Percentiles rank a stretch among this genome's conserved stretches.
Conservation (phyloP, 2,329 filamentous ascomycete genomes). For the Fusarium scirpi region DNA sequence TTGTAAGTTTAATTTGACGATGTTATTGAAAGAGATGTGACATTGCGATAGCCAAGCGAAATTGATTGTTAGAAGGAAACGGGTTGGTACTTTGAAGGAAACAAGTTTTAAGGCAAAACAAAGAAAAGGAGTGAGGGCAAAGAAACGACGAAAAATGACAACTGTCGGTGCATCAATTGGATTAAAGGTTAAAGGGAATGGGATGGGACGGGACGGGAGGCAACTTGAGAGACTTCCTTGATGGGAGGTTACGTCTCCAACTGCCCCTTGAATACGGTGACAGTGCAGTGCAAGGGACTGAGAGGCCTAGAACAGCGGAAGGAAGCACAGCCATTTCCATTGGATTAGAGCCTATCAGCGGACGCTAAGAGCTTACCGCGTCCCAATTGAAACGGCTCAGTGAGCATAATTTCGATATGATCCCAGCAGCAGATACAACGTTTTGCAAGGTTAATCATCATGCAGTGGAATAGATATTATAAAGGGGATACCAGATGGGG, state of each 20-base stretch:
- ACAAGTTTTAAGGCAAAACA: not conserved
- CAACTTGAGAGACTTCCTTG: not conserved
- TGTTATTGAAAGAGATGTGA: slow-evolving; percentile 32
- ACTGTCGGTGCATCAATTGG: slow-evolving; percentile 24
- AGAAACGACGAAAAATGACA: slow-evolving; percentile 22
- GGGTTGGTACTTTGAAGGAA: not conserved
- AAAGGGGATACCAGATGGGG: not conserved
- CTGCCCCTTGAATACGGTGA: slow-evolving; percentile 18
- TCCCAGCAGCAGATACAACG: slow-evolving; percentile 5
- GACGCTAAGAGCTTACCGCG: slow-evolving; percentile 30
- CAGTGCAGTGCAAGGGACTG: slow-evolving; percentile 19
- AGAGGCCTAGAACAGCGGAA: not conserved
- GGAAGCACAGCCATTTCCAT: not conserved
- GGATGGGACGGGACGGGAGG: not conserved
- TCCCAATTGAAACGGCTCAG: slow-evolving; percentile 20
- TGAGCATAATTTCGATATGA: slow-evolving; percentile 21
- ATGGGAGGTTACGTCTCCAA: not conserved
- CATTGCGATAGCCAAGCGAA: slow-evolving; percentile 23
- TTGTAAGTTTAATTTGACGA: not conserved
- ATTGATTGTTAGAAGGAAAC: not conserved
- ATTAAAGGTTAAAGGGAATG: not conserved
- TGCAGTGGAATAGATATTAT: slow-evolving; percentile 12
- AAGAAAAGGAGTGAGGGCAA: not conserved
- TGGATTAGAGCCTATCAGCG: not conserved
- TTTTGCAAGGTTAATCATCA: slow-evolving; percentile 21